Percentiles rank a stretch among this genome's conserved stretches.
phyloP scores from a whole-genome alignment of 2,329 filamentous ascomycete genomes.

The Canariomyces notabilis region DNA sequence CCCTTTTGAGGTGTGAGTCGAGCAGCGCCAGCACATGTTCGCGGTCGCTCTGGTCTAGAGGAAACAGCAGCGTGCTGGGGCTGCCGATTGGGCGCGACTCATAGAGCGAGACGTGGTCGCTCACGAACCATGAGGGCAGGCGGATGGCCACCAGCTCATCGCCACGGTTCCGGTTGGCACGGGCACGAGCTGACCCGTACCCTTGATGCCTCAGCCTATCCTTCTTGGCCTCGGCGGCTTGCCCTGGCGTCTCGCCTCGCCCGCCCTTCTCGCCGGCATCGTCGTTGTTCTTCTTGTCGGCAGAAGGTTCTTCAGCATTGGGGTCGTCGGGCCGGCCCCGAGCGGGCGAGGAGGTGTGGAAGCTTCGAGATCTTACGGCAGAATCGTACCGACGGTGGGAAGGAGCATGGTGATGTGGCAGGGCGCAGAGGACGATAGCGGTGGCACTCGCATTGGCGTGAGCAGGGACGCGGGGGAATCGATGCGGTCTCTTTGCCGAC shows the following conservation, averaged over 20 bases:
- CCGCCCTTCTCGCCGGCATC: conserved; percentile 4
- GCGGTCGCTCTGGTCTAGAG: conserved; percentile 12
- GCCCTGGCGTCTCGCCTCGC: conserved; percentile 1
- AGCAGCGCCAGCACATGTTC: conserved; percentile 8
- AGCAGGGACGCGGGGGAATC: conserved; percentile 16
- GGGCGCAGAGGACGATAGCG: not conserved
- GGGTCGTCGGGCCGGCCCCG: conserved; percentile 12
- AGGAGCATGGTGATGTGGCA: conserved; percentile 1
- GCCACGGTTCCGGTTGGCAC: conserved; percentile 17
- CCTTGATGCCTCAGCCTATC: conserved; percentile 18
- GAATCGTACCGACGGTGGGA: not conserved
- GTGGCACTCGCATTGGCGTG: not conserved
- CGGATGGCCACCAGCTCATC: conserved; percentile 17
- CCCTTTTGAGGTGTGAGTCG: conserved; percentile 7
- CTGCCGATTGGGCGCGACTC: conserved; percentile 17
- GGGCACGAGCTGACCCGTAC: conserved; percentile 21
- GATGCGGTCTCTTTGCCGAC: conserved; percentile 18
- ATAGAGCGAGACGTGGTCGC: conserved; percentile 20
- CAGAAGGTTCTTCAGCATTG: conserved; percentile 1
- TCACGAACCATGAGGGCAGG: conserved; percentile 20
- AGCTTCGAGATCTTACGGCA: conserved; percentile 2
- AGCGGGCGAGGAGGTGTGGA: conserved; percentile 17
- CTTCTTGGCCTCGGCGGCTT: conserved; percentile 8
- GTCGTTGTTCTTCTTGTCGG: conserved; percentile 6
- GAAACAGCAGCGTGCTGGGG: conserved; percentile 9